Percentiles rank a stretch among this genome's conserved stretches.
Evolutionary conservation across 2,329 filamentous ascomycete species (phyloP).

Genomic region (Stachybotrys echinatus): DNA sequence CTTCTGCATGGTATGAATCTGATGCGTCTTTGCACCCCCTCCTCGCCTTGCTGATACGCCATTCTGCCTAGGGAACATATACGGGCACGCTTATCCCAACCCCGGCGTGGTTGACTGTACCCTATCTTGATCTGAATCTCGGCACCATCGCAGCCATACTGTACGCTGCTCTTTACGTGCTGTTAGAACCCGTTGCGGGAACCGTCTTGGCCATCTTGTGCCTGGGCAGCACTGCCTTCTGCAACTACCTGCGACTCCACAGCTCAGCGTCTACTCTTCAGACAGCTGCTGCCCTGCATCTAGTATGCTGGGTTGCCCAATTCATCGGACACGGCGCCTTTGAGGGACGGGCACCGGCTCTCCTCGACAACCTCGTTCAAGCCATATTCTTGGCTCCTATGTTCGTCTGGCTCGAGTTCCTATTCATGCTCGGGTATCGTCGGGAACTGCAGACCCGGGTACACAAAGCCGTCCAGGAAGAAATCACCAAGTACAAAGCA

Average conservation of each 20-base stretch:
- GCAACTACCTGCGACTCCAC: conserved; percentile 67
- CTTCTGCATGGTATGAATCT: conserved; percentile 61
- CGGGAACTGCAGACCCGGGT: conserved; percentile 80
- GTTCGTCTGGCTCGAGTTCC: conserved; percentile 93
- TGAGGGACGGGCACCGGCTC: conserved; percentile 80
- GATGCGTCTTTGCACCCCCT: conserved; percentile 4
- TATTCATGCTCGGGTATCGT: conserved; percentile 88
- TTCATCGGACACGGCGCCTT: conserved; percentile 89
- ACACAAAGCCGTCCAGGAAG: conserved; percentile 67
- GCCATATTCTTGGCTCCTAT: conserved; percentile 89
- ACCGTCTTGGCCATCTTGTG: conserved; percentile 71
- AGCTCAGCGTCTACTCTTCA: conserved; percentile 44
- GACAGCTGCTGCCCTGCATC: conserved; percentile 60
- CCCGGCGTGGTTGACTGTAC: conserved; percentile 62
- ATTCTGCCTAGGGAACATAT: conserved; percentile 48
- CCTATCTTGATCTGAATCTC: conserved; percentile 61
- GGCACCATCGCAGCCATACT: conserved; percentile 59
- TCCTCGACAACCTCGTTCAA: conserved; percentile 88
- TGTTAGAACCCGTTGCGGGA: conserved; percentile 92
- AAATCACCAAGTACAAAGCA: conserved; percentile 69
- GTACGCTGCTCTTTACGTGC: conserved; percentile 77
- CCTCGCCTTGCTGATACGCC: not conserved
- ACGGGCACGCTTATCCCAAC: conserved; percentile 57
- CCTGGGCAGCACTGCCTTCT: conserved; percentile 66
- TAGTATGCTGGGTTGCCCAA: conserved; percentile 79